A percentile compares a stretch with the other conserved stretches of the same genome.
These are phyloP conservation scores for Candida xiaguanensis DNA, from an alignment of 805 yeast species.

Conservation along the genomic window DNA sequence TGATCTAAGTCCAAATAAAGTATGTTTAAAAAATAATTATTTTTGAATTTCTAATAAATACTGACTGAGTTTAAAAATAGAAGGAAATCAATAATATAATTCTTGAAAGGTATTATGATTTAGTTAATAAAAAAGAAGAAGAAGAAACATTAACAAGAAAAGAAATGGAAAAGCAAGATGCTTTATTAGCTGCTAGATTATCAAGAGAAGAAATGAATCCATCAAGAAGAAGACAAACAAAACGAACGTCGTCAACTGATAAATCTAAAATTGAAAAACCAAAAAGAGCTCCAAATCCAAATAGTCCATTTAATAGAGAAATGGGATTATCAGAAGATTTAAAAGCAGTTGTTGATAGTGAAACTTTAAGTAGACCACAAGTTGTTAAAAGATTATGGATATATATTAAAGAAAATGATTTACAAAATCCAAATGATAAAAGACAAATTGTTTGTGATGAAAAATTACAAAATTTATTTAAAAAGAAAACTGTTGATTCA, in stretches of 20 bases:
- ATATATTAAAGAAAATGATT: conserved; percentile 56
- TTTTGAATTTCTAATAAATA: too few species aligned
- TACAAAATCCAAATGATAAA: conserved; percentile 67
- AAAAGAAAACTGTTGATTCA: conserved; percentile 48
- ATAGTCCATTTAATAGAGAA: conserved; percentile 41
- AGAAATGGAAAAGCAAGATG: conserved; percentile 48
- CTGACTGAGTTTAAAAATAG: too few species aligned
- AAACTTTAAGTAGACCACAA: conserved; percentile 58
- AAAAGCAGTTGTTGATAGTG: conserved; percentile 41
- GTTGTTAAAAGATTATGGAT: conserved; percentile 70
- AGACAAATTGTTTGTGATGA: conserved; percentile 66
- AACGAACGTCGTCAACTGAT: conserved; percentile 9
- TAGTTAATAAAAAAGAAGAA: conserved; percentile 39
- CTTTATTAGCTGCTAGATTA: conserved; percentile 47
- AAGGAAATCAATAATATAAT: conserved; percentile 59
- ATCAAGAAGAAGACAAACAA: conserved; percentile 13
- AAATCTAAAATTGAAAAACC: conserved; percentile 13
- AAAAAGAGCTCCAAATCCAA: conserved; percentile 20
- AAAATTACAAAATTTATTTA: conserved; percentile 53
- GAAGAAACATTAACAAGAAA: conserved; percentile 17
- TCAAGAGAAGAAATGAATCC: conserved; percentile 27
- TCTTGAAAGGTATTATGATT: conserved; percentile 50
- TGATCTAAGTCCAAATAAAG: conserved; percentile 47
- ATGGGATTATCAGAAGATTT: conserved; percentile 50
- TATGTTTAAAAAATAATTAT: too few species aligned